Base-by-base conservation (phyloP, 148 eudicot species). In the Vaccinium macrocarpon region DNA sequence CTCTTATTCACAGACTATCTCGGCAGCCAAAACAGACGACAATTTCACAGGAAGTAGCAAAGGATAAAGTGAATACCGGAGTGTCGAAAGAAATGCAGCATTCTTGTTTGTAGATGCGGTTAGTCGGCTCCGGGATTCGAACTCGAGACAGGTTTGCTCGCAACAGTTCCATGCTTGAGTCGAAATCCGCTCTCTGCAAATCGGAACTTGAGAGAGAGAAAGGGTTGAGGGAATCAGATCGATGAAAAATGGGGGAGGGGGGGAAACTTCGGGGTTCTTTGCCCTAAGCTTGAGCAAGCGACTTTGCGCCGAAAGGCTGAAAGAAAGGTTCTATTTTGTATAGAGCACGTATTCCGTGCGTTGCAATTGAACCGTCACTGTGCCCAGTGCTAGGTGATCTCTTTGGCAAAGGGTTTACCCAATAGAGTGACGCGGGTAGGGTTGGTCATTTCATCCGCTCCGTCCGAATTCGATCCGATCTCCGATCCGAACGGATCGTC, bases 71-170 rank as follows among this genome's bases (percentile, higher is more conserved):
- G 19, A 71, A 80, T 78, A 94, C 98, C 90, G 99, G 98, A 84
- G 95, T 90, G 76, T 93, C 98, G 87, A 92, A 97, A 18, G 98
- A 95, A 87, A 97, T 86, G 92, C 99, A 97, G 81, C 99, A 97
- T 87, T 97, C 98, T 0, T 95, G 93, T 73, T 97, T 97, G 91
- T 88, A 97, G 87, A 97, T 92, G 82, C 99, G 98, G 89, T 92
- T 95, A 12, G 98, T 93, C 0, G 99, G 99, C 71, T 93, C 99
- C 5, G 99, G 98, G 82, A 95, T 97, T 18, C 99, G 93, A 79
- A 97, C 98, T 14, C 95, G 91, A 18, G 92, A 85, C 81, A 97
- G 95, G 85, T 95, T 89, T 73, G 96, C 89, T 88, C 99, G 88
- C 16, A 97, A 92, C 12, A 91, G 86, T 85, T 97, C 99, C 98